Evolutionary conservation across 202 grass and related monocot genomes (phyloP).

Genomic region (Tripidium arundinaceum): DNA sequence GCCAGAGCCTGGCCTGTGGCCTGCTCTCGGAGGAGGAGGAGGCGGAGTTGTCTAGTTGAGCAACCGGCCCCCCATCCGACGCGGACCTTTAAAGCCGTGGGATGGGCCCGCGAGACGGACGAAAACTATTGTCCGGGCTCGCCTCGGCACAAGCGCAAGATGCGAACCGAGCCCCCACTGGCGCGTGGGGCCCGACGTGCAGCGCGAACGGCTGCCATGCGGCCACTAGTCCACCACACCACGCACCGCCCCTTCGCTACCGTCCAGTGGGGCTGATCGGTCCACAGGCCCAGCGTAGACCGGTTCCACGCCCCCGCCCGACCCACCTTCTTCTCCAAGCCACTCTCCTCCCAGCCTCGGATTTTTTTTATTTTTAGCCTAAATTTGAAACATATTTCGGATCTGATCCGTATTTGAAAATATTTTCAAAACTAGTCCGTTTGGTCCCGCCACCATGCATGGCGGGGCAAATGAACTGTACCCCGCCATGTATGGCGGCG

Average conservation of each 20-base stretch:
- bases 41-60: not conserved
- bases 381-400: no score
- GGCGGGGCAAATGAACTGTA: no score
- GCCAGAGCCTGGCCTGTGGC: not conserved
- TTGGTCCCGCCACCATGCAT: no score
- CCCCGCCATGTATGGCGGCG: no score
- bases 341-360: no score
- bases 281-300: not conserved
- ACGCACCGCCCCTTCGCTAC: not conserved
- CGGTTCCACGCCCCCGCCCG: not conserved
- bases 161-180: not conserved
- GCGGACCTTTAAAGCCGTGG: not conserved
- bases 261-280: not conserved
- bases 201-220: not conserved
- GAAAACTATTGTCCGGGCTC: not conserved
- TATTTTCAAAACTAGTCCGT: no score
- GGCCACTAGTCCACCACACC: not conserved
- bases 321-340: no score
- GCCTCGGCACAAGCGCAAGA: not conserved
- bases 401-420: no score
- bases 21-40: not conserved
- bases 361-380: no score
- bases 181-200: not conserved
- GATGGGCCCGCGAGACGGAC: not conserved
- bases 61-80: not conserved